A percentile compares a stretch with the other conserved stretches of the same genome.
phyloP scores from a whole-genome alignment of 805 yeast species.

The Isabelozyma heimii region DNA sequence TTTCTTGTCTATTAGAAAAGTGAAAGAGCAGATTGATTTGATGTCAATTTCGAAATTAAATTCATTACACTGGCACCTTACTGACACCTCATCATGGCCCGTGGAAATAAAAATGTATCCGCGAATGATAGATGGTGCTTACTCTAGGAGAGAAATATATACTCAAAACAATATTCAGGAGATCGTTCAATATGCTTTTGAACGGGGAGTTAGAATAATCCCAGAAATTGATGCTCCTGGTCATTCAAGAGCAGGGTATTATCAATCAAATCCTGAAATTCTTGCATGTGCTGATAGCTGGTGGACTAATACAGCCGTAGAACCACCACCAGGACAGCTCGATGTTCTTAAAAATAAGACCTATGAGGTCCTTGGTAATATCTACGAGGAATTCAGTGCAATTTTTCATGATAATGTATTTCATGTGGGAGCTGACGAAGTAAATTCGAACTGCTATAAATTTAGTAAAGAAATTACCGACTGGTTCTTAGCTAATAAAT shows the following conservation, averaged over 20 bases:
- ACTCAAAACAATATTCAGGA: constrained; percentile 21
- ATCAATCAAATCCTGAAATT: constrained; percentile 14
- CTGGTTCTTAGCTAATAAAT: constrained; percentile 24
- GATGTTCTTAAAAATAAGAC: constrained; percentile 29
- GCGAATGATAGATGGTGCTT: constrained; percentile 37
- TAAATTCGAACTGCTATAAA: constrained; percentile 31
- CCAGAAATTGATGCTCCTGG: constrained; percentile 45
- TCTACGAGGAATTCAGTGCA: constrained; percentile 28
- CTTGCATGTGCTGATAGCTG: constrained; percentile 28
- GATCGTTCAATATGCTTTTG: constrained; percentile 28
- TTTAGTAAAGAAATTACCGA: constrained; percentile 19
- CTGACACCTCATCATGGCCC: constrained; percentile 43
- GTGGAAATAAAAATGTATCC: constrained; percentile 28
- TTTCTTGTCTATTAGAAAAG: constrained; percentile 20
- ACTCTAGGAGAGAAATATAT: constrained; percentile 27
- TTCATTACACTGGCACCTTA: constrained; percentile 40
- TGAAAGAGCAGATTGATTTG: constrained; percentile 34
- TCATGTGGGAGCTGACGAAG: constrained; percentile 43
- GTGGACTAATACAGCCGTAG: constrained; percentile 29
- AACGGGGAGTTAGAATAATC: constrained; percentile 37
- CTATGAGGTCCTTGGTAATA: constrained; percentile 28
- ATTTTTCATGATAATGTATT: constrained; percentile 34
- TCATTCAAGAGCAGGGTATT: constrained; percentile 40
- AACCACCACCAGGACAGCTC: constrained; percentile 43
- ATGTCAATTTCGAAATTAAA: constrained; percentile 39